Base-by-base conservation (phyloP, 768 basidiomycete genomes). In the Galerina sulciceps region DNA sequence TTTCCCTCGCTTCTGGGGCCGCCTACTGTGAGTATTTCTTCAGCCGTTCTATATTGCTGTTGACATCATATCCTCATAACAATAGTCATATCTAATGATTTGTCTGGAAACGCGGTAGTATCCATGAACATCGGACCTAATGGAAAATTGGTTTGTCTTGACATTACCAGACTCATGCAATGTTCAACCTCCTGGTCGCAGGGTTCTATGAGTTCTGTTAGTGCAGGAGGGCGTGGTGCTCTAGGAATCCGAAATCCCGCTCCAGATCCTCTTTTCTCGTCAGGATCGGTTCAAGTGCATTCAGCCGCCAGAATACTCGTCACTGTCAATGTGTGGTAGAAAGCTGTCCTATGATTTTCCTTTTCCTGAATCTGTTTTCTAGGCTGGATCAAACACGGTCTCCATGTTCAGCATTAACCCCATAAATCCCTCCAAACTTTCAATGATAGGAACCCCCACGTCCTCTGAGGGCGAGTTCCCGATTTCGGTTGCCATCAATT, bases 381-480 rank as follows among this genome's bases (percentile, higher is more conserved):
- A 82, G 79, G 64, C 82, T 14, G 83, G 82, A 11, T 83, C 81
- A 8, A 81, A 81, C 61, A 81, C 79, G 1, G 53, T 78, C 17
- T 69, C 74, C 4, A 63, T 76, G 50, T 81, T 79, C 66, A 61
- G 56, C 35, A 76, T 85, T 66, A 71, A 82, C 68, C 72, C 76
- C 11, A 67, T 59, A 11, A 69, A 80, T 63, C 82, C 82, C 0
- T 72, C 77, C 2, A 65, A 72, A 23, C 65, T 84, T 34, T 62
- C 61, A 14, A 72, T 78, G 72, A 68, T 83, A 26, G 82, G 82
- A 1, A 67, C 72, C 38, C 81, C 82, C 13, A 71, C 78, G 0
- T 69, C 74, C 10, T 76, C 72, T 11, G 79, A 75, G 4, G 82
- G 83, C 15, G 79, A 85, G 52, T 84, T 83, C 73, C 82, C 82